Evolutionary conservation across 140 eudicot genomes (phyloP), one percentile per base, ranked within the genome.

Genomic region (Senecio squalidus): DNA sequence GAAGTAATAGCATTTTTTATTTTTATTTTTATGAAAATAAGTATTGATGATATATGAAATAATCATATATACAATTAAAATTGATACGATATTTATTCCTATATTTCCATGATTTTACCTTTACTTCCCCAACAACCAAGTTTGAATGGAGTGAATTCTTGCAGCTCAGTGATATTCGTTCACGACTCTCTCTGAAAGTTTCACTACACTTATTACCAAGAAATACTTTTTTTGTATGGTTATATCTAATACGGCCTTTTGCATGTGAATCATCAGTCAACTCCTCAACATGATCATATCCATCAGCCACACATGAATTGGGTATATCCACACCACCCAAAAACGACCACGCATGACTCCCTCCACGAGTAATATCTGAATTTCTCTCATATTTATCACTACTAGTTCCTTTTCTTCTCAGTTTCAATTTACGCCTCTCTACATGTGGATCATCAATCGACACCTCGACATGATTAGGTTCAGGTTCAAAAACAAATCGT

Each of bases 51-150:
- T 51, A 55, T 54, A 63, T 63, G 46, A 68, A 43, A 58, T 33
- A 39, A 62, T 47, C 60, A 43, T 65, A 70, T 68, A 60, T 47
- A 82, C 53, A 64, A 46, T 46, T 47, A 63, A 55, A 57, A n/a
- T 44, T 40, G 29, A 60, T 72, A 67, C 77, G 76, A 45, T 43
- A 30, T 54, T 71, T 68, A 38, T 58, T 72, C 80, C 52, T 65
- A 30, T 47, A 62, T 50, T 38, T 60, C 71, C 81, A 76, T 64
- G 74, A 71, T 21, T 55, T 76, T 86, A 86, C 95, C 91, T 86
- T 82, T 71, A 61, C 65, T 49, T 78, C 77, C 83, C 49, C 65
- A 64, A 64, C 68, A 80, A 77, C 54, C 73, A 76, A 44, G 67
- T 53, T 63, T 29, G 68, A 48, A 55, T 78, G 79, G 73, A 67